phyloP scores from a whole-genome alignment of 192 early-diverging fungal species.

The Gamsiella multidivaricata region DNA sequence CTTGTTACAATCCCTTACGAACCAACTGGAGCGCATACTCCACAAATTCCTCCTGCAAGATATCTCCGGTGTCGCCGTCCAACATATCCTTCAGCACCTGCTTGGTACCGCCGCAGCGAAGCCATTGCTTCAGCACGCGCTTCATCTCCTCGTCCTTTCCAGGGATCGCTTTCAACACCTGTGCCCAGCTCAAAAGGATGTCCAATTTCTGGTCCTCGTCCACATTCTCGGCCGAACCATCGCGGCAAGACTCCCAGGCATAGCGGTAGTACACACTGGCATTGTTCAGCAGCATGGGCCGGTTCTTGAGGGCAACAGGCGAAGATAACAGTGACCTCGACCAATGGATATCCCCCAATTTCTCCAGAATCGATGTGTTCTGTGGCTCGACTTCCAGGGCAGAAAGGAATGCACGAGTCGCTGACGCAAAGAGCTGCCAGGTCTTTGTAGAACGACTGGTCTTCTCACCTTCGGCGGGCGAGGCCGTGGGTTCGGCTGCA shows the following conservation, averaged over 20 bases:
- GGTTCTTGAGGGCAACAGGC: conserved; percentile 54
- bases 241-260: conserved; percentile 58
- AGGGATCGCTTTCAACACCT: conserved; percentile 39
- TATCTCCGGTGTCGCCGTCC: conserved; percentile 33
- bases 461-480: conserved; percentile 11
- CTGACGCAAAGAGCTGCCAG: conserved; percentile 59
- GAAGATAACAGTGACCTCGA: conserved; percentile 54
- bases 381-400: conserved; percentile 60
- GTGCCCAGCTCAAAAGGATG: conserved; percentile 48
- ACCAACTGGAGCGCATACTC: conserved; percentile 41
- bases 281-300: conserved; percentile 60
- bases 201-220: conserved; percentile 57
- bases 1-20: conserved; percentile 19
- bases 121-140: conserved; percentile 51
- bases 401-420: conserved; percentile 55
- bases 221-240: conserved; percentile 53
- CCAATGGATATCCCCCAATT: conserved; percentile 62
- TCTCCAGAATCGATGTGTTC: conserved; percentile 63
- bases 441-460: conserved; percentile 29
- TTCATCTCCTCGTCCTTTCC: conserved; percentile 48
- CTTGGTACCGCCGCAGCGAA: conserved; percentile 39
- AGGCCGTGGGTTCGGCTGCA: conserved; percentile 23
- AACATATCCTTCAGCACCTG: conserved; percentile 38
- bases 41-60: conserved; percentile 41
- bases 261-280: conserved; percentile 63